Evolutionary conservation across 2,329 filamentous ascomycete genomes (phyloP), one percentile per base, ranked within the genome.

Genomic region (Podosphaera fusca): DNA sequence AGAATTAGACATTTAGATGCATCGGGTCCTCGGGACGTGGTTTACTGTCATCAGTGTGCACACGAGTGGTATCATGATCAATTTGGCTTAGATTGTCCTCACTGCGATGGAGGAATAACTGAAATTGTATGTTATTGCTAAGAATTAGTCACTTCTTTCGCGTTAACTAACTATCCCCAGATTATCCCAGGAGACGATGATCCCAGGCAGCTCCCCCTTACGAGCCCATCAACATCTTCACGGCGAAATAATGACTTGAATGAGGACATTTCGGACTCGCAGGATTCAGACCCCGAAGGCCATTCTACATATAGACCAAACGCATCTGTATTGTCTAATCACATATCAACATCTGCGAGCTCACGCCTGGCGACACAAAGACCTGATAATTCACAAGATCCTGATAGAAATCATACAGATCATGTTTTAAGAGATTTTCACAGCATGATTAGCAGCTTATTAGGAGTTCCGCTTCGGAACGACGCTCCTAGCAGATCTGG

Each of bases 1-100:
- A 53, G 60, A 65, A 57, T 56, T 40, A 57, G 63, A 49, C 75
- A 73, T 63, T 72, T 81, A 58, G 75, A 78, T 66, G 73, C 74
- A 61, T 70, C 69, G 30, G 64, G 68, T 4, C 71, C 70, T 60
- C 74, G 79, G 61, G 85, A 94, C 66, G 79, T 90, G 61, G 82
- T 95, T 57, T 94, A 78, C 69, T 98, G 92, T 70, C 87, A 96
- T 70, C 72, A 76, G 59, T 96, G 92, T 71, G 69, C 76, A 56
- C 72, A 84, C 61, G 84, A 95, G 68, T 96, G 88, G 87, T 86
- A 84, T 65, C 74, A 79, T 59, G 79, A 86, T 59, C 77, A 84
- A 61, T 74, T 77, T 61, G 81, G 76, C 33, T 70, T 94, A 60
- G 72, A 71, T 14, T 98, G 92, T 67, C 87, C 88, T 14, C 69